Conservation (phyloP, 257 asterid species). For the Rauvolfia tetraphylla region DNA sequence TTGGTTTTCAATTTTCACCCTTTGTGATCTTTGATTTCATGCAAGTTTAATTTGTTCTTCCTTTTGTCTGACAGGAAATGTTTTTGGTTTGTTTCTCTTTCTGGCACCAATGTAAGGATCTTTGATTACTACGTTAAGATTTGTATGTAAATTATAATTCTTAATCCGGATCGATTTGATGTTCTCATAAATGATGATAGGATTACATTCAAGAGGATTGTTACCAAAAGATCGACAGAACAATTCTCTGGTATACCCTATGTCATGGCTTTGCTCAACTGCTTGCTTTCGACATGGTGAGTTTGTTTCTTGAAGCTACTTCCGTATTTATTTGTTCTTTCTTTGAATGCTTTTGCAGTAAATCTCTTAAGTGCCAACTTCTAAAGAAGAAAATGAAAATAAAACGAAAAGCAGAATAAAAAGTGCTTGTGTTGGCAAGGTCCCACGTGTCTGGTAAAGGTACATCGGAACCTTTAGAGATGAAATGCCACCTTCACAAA, state of each 20-base stretch:
- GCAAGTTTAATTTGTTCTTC: not conserved
- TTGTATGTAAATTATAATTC: no score
- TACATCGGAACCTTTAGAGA: no score
- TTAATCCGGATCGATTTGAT: no score
- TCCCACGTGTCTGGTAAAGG: not conserved
- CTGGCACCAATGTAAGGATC: conserved; percentile 66
- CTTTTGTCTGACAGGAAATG: conserved; percentile 47
- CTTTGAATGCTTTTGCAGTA: not conserved
- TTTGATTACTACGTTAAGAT: no score
- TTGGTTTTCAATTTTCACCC: no score
- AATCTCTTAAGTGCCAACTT: conserved; percentile 40
- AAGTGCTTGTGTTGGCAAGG: not conserved
- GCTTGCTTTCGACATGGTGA: conserved; percentile 81
- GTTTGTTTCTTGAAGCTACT: conserved; percentile 9
- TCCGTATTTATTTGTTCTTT: not conserved
- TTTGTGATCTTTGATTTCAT: not conserved
- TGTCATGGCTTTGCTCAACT: conserved; percentile 74
- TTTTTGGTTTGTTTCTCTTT: conserved; percentile 73
- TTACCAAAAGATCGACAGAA: conserved; percentile 56
- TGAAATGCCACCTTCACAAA: not conserved
- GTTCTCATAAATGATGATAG: conserved; percentile 26
- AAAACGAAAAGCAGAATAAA: conserved; percentile 14
- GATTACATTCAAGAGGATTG: conserved; percentile 76
- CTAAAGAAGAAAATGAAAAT: conserved; percentile 6
- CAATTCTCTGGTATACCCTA: conserved; percentile 84